phyloP scores from a whole-genome alignment of 371 early-diverging fungal species.

The Apophysomyces variabilis region DNA sequence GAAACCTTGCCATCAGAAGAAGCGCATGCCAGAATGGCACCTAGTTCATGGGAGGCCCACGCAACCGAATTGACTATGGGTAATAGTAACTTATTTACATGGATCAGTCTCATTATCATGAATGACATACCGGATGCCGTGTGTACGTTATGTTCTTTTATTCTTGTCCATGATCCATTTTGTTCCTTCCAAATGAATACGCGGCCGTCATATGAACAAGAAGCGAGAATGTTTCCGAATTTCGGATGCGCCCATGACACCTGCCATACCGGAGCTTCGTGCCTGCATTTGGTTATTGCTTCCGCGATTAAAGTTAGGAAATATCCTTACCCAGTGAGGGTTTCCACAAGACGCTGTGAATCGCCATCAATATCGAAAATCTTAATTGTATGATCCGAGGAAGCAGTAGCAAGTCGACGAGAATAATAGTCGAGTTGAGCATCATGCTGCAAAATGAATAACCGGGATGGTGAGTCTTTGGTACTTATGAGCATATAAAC shows the following conservation, averaged over 20 bases:
- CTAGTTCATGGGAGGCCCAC: constrained; percentile 98
- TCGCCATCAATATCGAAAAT: constrained; percentile 91
- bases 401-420: constrained; percentile 94
- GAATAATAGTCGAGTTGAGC: constrained; percentile 98
- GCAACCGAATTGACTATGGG: constrained; percentile 88
- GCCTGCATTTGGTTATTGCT: constrained; percentile 50
- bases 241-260: constrained; percentile 99
- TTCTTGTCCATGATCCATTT: constrained; percentile 82
- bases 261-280: constrained; percentile 99
- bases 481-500: background rate
- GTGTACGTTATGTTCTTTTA: constrained; percentile 91
- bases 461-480: constrained; percentile 9
- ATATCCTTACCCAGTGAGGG: constrained; percentile 71
- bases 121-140: constrained; percentile 77
- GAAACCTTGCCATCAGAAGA: constrained; percentile 97
- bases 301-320: constrained; percentile 6
- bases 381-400: constrained; percentile 93
- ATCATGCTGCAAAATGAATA: constrained; percentile 80
- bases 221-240: constrained; percentile 93
- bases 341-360: constrained; percentile 77
- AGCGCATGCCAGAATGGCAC: constrained; percentile 90
- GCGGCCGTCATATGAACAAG: constrained; percentile 94
- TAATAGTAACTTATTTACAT: background rate
- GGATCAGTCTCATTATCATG: background rate
- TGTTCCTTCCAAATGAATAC: constrained; percentile 96